These are phyloP conservation scores for Entomortierella beljakovae DNA, from an alignment of 192 early-diverging fungal genomes.

Conservation along the genomic window DNA sequence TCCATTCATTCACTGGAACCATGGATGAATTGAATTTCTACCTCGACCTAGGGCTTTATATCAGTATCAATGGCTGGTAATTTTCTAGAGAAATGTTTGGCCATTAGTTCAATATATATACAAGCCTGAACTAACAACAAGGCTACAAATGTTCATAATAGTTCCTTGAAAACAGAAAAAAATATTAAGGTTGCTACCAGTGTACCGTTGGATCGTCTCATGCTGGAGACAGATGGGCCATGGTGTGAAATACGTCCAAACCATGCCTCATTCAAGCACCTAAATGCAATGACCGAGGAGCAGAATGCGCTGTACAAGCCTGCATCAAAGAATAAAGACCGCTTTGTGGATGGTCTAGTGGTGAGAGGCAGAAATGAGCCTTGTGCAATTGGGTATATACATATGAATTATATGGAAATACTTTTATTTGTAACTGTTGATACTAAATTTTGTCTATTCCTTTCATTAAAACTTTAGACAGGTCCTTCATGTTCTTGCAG, in stretches of 20 bases:
- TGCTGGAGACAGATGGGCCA: conserved; percentile 95
- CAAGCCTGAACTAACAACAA: neutral
- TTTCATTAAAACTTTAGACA: conserved; percentile 48
- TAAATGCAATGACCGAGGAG: conserved; percentile 40
- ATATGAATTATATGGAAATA: neutral
- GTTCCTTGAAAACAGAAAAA: conserved; percentile 87
- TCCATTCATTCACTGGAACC: conserved; percentile 90
- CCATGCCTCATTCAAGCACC: conserved; percentile 80
- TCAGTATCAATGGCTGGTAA: conserved; percentile 93
- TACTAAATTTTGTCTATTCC: too few relatives aligned
- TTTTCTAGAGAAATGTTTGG: neutral
- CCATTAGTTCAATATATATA: neutral
- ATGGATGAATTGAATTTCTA: conserved; percentile 69
- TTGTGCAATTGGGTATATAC: conserved; percentile 70
- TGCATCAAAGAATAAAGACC: conserved; percentile 77
- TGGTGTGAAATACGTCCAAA: conserved; percentile 92
- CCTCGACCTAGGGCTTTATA: conserved; percentile 78
- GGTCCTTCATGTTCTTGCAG: conserved; percentile 74
- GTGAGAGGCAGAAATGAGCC: conserved; percentile 90
- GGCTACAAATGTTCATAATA: neutral
- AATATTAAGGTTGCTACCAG: conserved; percentile 76
- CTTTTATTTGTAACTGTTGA: too few relatives aligned
- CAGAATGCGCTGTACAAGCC: conserved; percentile 51
- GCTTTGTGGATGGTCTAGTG: conserved; percentile 68
- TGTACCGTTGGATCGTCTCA: conserved; percentile 82